Percentiles rank a stretch among this genome's conserved stretches.
These are phyloP conservation scores for Periconia macrospinosa DNA, from an alignment of 2,329 filamentous ascomycete species.

Conservation along the genomic window DNA sequence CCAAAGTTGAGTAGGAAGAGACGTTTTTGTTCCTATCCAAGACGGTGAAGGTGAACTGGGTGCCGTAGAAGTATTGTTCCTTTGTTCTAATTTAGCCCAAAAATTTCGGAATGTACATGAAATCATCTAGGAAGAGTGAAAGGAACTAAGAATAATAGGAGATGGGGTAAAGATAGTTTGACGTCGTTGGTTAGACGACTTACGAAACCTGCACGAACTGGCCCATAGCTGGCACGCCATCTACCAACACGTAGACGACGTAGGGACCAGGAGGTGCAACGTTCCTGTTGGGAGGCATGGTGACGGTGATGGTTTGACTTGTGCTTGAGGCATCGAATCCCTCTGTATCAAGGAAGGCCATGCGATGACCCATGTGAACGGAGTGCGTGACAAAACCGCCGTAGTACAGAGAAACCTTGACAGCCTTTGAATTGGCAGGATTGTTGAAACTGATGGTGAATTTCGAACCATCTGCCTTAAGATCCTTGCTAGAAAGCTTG, in stretches of 20 bases:
- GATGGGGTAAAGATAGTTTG: neutral
- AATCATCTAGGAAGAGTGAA: neutral
- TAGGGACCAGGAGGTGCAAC: slow-evolving; percentile 63
- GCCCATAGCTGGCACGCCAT: slow-evolving; percentile 57
- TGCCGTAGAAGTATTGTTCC: neutral
- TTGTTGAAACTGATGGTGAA: slow-evolving; percentile 55
- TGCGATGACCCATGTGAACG: slow-evolving; percentile 64
- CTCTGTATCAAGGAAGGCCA: slow-evolving; percentile 56
- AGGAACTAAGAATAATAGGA: neutral
- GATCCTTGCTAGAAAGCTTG: slow-evolving; percentile 46
- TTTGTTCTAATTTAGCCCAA: neutral
- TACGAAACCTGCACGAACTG: slow-evolving; percentile 53
- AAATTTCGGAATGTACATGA: neutral
- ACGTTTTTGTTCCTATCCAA: neutral
- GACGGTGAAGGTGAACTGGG: neutral
- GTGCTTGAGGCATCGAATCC: slow-evolving; percentile 50
- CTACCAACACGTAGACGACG: slow-evolving; percentile 61
- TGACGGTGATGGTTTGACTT: slow-evolving; percentile 54
- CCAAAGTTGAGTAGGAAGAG: neutral
- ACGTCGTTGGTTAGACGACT: slow-evolving; percentile 2
- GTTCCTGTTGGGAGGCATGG: slow-evolving; percentile 58
- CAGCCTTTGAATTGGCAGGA: slow-evolving; percentile 44
- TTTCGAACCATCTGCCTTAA: slow-evolving; percentile 48
- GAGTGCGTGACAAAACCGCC: slow-evolving; percentile 64
- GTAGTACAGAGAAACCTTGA: slow-evolving; percentile 59